Evolutionary conservation across 2,329 filamentous ascomycete genomes (phyloP).

Genomic region (Pseudogymnoascus destructans): DNA sequence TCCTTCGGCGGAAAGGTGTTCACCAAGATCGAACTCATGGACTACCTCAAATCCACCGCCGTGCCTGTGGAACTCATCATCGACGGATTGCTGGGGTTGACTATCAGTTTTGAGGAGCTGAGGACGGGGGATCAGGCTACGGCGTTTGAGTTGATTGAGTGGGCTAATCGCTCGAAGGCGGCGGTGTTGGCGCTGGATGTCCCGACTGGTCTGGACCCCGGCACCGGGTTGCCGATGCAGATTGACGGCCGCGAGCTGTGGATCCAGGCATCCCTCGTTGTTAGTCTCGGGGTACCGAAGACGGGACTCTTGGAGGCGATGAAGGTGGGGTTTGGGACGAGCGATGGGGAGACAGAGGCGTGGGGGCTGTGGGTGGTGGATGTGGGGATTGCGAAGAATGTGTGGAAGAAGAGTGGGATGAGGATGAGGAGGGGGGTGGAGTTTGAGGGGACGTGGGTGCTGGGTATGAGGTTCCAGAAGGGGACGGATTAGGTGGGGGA

Average conservation of each 20-base stretch:
- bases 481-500: conserved; percentile 13
- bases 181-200: conserved; percentile 80
- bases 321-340: conserved; percentile 20
- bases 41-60: conserved; percentile 43
- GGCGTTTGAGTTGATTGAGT: conserved; percentile 81
- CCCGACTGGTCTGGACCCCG: conserved; percentile 76
- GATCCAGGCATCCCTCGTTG: conserved; percentile 68
- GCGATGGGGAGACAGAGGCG: conserved; percentile 23
- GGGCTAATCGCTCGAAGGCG: conserved; percentile 79
- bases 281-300: conserved; percentile 78
- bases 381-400: conserved; percentile 68
- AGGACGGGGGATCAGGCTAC: conserved; percentile 69
- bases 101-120: conserved; percentile 79
- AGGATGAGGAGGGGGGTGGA: conserved; percentile 73
- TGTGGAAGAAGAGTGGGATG: conserved; percentile 69
- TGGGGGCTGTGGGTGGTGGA: conserved; percentile 82
- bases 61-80: conserved; percentile 68
- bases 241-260: conserved; percentile 68
- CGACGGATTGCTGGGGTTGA: conserved; percentile 77
- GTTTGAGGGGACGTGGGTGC: conserved; percentile 78
- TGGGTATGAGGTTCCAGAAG: conserved; percentile 42
- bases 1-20: conserved; percentile 67
- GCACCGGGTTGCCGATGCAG: conserved; percentile 51
- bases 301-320: conserved; percentile 70
- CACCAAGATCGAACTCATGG: conserved; percentile 47